These are phyloP conservation scores for Tribonema minus DNA, from an alignment of 108 stramenopile genomes.

Conservation along the genomic window DNA sequence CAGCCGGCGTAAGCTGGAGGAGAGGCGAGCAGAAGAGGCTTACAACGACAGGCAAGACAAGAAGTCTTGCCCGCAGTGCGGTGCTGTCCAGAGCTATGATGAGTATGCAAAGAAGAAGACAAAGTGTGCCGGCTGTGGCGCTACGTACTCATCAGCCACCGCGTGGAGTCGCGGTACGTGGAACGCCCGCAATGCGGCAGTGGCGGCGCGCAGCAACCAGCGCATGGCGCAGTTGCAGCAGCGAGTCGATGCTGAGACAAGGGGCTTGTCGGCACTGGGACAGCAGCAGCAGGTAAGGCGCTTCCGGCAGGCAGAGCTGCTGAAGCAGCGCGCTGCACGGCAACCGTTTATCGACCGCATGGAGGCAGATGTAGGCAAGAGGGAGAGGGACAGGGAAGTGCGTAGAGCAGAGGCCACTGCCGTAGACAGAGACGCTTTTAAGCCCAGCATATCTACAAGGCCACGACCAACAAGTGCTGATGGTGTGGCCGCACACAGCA, in stretches of 20 bases:
- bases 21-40: background rate
- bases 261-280: background rate
- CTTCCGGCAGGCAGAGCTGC: no score
- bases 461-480: background rate
- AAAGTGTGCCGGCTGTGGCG: background rate
- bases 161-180: background rate
- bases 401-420: background rate
- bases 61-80: background rate
- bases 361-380: background rate
- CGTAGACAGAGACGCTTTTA: background rate
- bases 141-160: background rate
- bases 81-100: background rate
- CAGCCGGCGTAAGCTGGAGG: background rate
- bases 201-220: background rate
- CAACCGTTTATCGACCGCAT: background rate
- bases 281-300: no score
- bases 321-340: background rate
- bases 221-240: background rate
- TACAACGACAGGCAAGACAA: background rate
- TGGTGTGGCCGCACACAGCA: no score
- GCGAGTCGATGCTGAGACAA: background rate
- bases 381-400: background rate
- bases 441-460: background rate
- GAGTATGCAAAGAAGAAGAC: background rate
- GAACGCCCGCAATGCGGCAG: background rate